Conservation (phyloP, 2,329 filamentous ascomycete species). For the Pochonia chlamydosporia region DNA sequence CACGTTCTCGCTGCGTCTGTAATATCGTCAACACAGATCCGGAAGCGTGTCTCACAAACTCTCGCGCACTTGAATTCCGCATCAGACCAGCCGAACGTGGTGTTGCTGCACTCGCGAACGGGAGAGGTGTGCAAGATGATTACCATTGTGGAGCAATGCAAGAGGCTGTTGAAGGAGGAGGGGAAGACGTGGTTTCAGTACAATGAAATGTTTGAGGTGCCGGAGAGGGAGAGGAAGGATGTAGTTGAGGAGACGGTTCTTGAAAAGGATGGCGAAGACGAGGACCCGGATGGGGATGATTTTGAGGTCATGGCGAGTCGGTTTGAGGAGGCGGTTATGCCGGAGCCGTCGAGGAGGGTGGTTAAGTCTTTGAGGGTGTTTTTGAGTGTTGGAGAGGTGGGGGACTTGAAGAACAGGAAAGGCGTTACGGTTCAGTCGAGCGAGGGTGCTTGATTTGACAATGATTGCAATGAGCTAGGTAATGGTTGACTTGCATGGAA, state of each 20-base stretch:
- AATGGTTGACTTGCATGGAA: not conserved
- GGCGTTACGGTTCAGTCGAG: conserved; percentile 44
- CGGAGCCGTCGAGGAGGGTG: conserved; percentile 36
- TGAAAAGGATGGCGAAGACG: conserved; percentile 16
- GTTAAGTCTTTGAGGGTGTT: conserved; percentile 56
- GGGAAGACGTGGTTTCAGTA: conserved; percentile 49
- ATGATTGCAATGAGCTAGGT: not conserved
- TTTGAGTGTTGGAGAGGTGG: conserved; percentile 47
- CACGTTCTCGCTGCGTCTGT: conserved; percentile 48
- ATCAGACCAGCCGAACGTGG: conserved; percentile 23
- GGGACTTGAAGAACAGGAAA: conserved; percentile 45
- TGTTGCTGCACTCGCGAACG: conserved; percentile 46
- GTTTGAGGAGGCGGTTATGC: conserved; percentile 48
- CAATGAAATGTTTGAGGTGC: conserved; percentile 48
- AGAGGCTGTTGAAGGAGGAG: conserved; percentile 45
- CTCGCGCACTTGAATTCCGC: conserved; percentile 34
- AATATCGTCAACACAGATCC: conserved; percentile 55
- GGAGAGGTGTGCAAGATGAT: conserved; percentile 58
- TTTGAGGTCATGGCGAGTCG: conserved; percentile 55
- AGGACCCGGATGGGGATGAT: conserved; percentile 31
- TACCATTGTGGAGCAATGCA: conserved; percentile 61
- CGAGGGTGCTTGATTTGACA: conserved; percentile 16
- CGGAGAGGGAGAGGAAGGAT: conserved; percentile 24
- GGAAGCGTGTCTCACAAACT: conserved; percentile 43
- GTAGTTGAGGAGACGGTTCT: conserved; percentile 40